Base-by-base conservation (phyloP, 805 yeast genomes). In the Kazachstania kunashirensis region DNA sequence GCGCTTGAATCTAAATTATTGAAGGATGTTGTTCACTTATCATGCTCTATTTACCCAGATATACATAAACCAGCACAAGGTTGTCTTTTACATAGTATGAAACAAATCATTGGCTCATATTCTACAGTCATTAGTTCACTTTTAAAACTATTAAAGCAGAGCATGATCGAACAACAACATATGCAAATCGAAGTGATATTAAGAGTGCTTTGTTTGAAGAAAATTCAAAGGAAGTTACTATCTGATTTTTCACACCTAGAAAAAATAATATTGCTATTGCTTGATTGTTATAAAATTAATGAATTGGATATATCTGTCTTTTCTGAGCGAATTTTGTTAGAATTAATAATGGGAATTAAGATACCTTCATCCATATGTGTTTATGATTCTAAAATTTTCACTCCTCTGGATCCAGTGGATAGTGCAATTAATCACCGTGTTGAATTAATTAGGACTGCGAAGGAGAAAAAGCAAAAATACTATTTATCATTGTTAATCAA, bases 51-150 rank as follows among this genome's bases (percentile, higher is more conserved):
- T 1, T 89, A 84, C 50, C 63, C 78, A 0, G 76, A 77, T 5
- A 72, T 83, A 13, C 70, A 85, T 1, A 65, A 69, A 8, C 73
- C 80, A 13, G 94, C 96, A 0, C 84, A 82, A 39, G 58, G 71
- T 0, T 71, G 81, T 2, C 57, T 92, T 39, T 68, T 75, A 2
- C 77, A 79, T 21, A 75, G 84, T 1, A 72, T 83, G 69, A 79
- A 75, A 46, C 74, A 81, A 40, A 61, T 89, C 3, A 68, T 76
- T 45, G 83, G 84, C 0, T 71, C 85, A 0, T 77, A 81, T 41
- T 65, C 71, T 19, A 53, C 68, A 2, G 70, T 84, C 20, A 60
- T 83, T 3, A 41, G 36, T 12, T 36, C 39, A 9, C 31, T 51
- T 1, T 59, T 85, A 16, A 62, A 63, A 9, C 61, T 67, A 3